A percentile compares a stretch with the other conserved stretches of the same genome.
phyloP scores from a whole-genome alignment of 1,284 basidiomycete species.

The Malassezia dermatis region DNA sequence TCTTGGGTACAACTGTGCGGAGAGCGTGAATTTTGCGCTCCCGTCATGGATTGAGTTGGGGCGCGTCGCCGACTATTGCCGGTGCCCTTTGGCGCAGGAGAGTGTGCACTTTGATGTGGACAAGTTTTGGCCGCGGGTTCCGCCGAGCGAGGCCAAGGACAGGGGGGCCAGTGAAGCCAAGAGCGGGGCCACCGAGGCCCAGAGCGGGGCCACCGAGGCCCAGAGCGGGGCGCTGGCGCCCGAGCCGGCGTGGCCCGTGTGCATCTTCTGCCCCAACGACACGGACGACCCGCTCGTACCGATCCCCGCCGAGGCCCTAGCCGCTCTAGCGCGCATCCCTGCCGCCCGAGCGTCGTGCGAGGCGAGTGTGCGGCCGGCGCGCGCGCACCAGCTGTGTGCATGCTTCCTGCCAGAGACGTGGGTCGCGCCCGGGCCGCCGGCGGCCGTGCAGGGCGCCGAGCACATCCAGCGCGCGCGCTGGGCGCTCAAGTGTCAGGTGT shows the following conservation, averaged over 20 bases:
- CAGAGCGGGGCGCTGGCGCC: background rate
- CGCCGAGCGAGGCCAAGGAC: background rate
- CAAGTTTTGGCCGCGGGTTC: conserved; percentile 15
- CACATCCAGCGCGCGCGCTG: conserved; percentile 35
- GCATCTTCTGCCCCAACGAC: conserved; percentile 48
- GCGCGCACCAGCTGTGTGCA: conserved; percentile 45
- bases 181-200: too few species aligned
- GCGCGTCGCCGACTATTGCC: conserved; percentile 40
- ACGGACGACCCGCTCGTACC: conserved; percentile 24
- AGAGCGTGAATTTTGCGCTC: conserved; percentile 93
- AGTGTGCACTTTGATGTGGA: conserved; percentile 45
- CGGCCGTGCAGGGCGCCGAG: conserved; percentile 32
- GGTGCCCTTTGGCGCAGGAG: conserved; percentile 36
- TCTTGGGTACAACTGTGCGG: conserved; percentile 91
- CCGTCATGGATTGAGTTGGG: conserved; percentile 89
- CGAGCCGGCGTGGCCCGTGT: conserved; percentile 11
- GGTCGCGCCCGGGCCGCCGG: conserved; percentile 24
- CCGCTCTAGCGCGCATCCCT: background rate
- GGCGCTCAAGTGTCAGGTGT: conserved; percentile 65
- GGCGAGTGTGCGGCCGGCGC: background rate
- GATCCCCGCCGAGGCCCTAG: conserved; percentile 18
- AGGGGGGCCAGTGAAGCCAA: too few species aligned
- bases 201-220: too few species aligned
- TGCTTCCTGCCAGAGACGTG: conserved; percentile 42
- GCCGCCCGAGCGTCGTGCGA: background rate